phyloP scores from a whole-genome alignment of 164 flowering plant species.

The Amborella trichopoda region DNA sequence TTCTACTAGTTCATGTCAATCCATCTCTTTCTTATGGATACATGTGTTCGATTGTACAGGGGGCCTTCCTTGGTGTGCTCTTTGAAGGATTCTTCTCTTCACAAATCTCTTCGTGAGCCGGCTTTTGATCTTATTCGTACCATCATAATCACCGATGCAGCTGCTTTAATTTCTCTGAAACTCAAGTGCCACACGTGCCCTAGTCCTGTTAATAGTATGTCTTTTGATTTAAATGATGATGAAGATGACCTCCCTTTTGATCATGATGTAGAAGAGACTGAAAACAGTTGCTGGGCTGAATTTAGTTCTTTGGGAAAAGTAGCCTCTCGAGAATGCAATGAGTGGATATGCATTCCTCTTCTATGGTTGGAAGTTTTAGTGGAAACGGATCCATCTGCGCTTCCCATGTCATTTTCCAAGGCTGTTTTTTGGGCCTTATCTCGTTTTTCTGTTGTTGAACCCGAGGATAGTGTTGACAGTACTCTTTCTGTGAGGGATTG shows the following conservation, averaged over 20 bases:
- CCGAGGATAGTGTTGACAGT: slow-evolving; percentile 38
- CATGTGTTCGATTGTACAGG: no score
- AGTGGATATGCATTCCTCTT: slow-evolving; percentile 92
- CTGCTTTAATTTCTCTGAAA: slow-evolving; percentile 39
- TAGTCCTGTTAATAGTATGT: slow-evolving; percentile 10
- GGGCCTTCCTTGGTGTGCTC: slow-evolving; percentile 81
- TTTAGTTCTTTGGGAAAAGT: slow-evolving; percentile 44
- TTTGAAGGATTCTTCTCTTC: slow-evolving; percentile 70
- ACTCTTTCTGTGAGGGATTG: slow-evolving; percentile 38
- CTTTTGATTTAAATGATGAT: slow-evolving; percentile 26
- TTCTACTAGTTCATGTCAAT: neutral
- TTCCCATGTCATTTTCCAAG: slow-evolving; percentile 72
- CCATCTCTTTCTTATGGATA: slow-evolving; percentile 10
- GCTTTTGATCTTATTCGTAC: slow-evolving; percentile 84
- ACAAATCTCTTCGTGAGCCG: slow-evolving; percentile 75
- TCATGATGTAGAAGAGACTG: slow-evolving; percentile 39
- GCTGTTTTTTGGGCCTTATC: slow-evolving; percentile 87
- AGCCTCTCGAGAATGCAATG: slow-evolving; percentile 37
- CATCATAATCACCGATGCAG: slow-evolving; percentile 81
- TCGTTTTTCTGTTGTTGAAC: slow-evolving; percentile 63
- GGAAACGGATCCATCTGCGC: slow-evolving; percentile 43
- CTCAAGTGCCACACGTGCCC: slow-evolving; percentile 14
- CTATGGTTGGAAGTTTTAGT: slow-evolving; percentile 74
- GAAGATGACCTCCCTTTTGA: slow-evolving; percentile 28
- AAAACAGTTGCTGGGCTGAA: slow-evolving; percentile 58